A percentile compares a stretch with the other conserved stretches of the same genome.
Conservation (phyloP, 2,329 filamentous ascomycete genomes). For the Sclerotinia trifoliorum region DNA sequence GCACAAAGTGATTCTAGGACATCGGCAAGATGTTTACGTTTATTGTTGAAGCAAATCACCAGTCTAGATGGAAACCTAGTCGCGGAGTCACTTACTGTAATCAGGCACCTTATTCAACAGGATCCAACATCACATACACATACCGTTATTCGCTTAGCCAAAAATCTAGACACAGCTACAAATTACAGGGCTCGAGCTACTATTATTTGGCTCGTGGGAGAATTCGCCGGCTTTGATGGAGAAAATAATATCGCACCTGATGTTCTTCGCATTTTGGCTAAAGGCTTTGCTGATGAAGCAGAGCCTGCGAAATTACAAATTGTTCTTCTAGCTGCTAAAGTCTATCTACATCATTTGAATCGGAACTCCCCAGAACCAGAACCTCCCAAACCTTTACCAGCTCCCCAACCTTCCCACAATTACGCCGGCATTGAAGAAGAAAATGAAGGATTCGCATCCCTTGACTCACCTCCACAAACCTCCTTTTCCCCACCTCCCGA, state of each 20-base stretch:
- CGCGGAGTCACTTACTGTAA: constrained; percentile 90
- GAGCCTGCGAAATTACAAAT: constrained; percentile 90
- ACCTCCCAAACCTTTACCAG: constrained; percentile 36
- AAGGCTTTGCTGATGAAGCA: constrained; percentile 78
- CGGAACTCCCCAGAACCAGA: constrained; percentile 50
- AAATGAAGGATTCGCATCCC: constrained; percentile 35
- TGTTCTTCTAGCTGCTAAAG: constrained; percentile 88
- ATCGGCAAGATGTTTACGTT: constrained; percentile 73
- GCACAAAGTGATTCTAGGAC: constrained; percentile 73
- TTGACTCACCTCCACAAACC: constrained; percentile 27
- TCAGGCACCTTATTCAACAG: constrained; percentile 92
- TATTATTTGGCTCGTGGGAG: constrained; percentile 96
- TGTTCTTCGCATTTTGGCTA: constrained; percentile 82
- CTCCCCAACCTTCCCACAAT: constrained; percentile 32
- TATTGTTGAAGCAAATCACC: constrained; percentile 84
- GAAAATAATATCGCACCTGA: constrained; percentile 91
- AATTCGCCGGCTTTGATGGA: constrained; percentile 77
- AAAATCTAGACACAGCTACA: constrained; percentile 84
- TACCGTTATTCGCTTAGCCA: constrained; percentile 85
- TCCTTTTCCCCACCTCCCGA: constrained; percentile 26
- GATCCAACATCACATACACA: constrained; percentile 76
- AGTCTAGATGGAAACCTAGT: constrained; percentile 84
- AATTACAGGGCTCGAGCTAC: constrained; percentile 87
- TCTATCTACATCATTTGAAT: constrained; percentile 87
- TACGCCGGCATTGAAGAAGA: constrained; percentile 28